A percentile compares a stretch with the other conserved stretches of the same genome.
phyloP scores from a whole-genome alignment of 805 yeast genomes.

The Nakazawaea ambrosiae region DNA sequence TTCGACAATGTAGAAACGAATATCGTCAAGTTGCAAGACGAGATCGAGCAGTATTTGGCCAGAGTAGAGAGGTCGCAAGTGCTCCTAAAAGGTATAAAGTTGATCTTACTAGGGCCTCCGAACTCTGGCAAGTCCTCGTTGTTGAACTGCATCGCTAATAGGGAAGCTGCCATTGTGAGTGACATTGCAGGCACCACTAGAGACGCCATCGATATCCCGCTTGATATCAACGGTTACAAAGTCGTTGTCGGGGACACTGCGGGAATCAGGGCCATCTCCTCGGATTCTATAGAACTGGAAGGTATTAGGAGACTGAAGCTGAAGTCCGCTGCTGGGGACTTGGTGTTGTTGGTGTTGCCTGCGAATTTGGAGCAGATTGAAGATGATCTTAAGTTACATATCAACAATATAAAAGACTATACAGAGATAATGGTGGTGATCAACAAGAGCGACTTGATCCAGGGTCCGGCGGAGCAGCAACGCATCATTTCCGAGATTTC shows the following conservation, averaged over 20 bases:
- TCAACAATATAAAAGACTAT: slow-evolving; percentile 24
- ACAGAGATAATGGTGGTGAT: slow-evolving; percentile 36
- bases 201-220: slow-evolving; percentile 74
- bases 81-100: slow-evolving; percentile 61
- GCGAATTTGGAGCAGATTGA: slow-evolving; percentile 26
- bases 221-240: slow-evolving; percentile 80
- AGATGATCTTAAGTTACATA: slow-evolving; percentile 31
- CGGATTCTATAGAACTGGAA: slow-evolving; percentile 62
- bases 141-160: slow-evolving; percentile 64
- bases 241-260: slow-evolving; percentile 89
- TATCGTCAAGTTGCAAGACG: slow-evolving; percentile 33
- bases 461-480: slow-evolving; percentile 2
- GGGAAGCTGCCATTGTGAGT: slow-evolving; percentile 88
- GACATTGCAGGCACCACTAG: slow-evolving; percentile 91
- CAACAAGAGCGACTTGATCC: slow-evolving; percentile 53
- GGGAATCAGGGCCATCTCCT: slow-evolving; percentile 55
- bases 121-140: slow-evolving; percentile 95
- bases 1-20: slow-evolving; percentile 41
- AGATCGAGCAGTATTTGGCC: slow-evolving; percentile 36
- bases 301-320: slow-evolving; percentile 76
- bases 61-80: slow-evolving; percentile 55
- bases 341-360: slow-evolving; percentile 62
- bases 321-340: slow-evolving; percentile 54
- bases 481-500: slow-evolving; percentile 16
- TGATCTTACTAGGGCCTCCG: slow-evolving; percentile 83